A percentile compares a stretch with the other conserved stretches of the same genome.
phyloP scores from a whole-genome alignment of 768 basidiomycete species.

The Lactarius hatsudake region DNA sequence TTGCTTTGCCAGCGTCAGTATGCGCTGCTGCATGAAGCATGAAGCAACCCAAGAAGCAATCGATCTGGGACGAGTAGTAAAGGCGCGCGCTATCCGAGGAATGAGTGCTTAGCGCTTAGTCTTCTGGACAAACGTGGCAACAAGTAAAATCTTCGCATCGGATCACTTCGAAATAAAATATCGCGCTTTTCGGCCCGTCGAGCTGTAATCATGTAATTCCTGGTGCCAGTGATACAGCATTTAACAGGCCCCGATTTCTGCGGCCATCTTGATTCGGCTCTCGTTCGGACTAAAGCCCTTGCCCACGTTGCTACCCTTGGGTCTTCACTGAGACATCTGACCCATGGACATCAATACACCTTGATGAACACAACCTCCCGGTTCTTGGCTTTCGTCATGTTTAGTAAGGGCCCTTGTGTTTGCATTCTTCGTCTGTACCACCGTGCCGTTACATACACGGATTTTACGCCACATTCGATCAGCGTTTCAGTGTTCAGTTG shows the following conservation, averaged over 20 bases:
- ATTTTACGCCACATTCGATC: slow-evolving; percentile 9
- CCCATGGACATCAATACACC: not conserved
- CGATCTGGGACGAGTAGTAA: not conserved
- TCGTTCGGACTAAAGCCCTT: not conserved
- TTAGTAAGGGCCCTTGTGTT: not conserved
- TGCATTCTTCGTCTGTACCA: not conserved
- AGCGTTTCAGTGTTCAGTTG: slow-evolving; percentile 7
- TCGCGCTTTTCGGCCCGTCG: not conserved
- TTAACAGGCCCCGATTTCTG: not conserved
- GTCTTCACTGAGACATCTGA: not conserved
- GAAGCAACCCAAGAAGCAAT: not conserved
- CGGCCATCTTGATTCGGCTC: not conserved
- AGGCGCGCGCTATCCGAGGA: not conserved
- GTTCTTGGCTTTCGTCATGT: slow-evolving; percentile 1
- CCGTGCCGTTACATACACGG: not conserved
- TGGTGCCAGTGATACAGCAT: not conserved
- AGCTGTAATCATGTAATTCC: too few species aligned
- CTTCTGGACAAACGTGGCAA: slow-evolving; percentile 6
- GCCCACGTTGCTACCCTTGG: not conserved
- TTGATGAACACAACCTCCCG: not conserved
- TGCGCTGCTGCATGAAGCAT: not conserved
- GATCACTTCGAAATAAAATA: slow-evolving; percentile 5
- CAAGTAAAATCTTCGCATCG: slow-evolving; percentile 1
- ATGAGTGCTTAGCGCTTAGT: not conserved
- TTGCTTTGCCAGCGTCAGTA: not conserved